Base-by-base conservation (phyloP, 108 stramenopile genomes). In the Cyclostephanos tholiformis region DNA sequence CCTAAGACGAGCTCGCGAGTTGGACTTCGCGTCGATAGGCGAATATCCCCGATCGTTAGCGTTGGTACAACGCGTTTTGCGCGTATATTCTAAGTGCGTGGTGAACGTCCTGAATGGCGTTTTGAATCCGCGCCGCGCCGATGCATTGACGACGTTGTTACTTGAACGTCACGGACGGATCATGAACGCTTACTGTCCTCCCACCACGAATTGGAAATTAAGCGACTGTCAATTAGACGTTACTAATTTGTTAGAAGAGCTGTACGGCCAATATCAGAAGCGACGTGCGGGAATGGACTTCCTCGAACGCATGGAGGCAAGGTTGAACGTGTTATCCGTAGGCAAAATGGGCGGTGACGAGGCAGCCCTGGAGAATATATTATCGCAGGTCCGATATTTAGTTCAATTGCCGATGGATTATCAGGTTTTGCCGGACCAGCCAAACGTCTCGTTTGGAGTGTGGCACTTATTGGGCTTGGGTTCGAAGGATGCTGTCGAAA, bases 1-100 rank as follows among this genome's bases (percentile, higher is more conserved):
- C 72, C 72, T 95, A n/a, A 87, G 88, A 11, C 84, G 95, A n/a
- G 86, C 95, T 12, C 80, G 92, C n/a, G 95, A 95, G 67, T 72
- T 95, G 27, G 95, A 95, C 76, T 95, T 95, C 86, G 79, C 82
- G 23, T 88, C 88, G 10, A 65, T 77, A 13, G 53, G 26, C 17
- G 74, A 89, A 29, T 91, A 86, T 62, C 55, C 74, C 13, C 74
- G 71, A 11, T 84, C 88, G 2, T 56, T 90, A 51, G 72, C 65
- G n/a, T 59, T 86, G 20, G 82, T 93, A 4, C 72, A 81, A 50
- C 82, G 88, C 3, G 95, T 95, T 6, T 69, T 95, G 39, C 85
- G 92, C n/a, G 85, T 93, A 10, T 95, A 85, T 59, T 76, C 87
- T 10, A 87, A 79, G 13, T 72, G 82, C n/a, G 76, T 95, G 38